Evolutionary conservation across 2,329 filamentous ascomycete genomes (phyloP), one percentile per base, ranked within the genome.

Genomic region (Hypoxylon sp.): DNA sequence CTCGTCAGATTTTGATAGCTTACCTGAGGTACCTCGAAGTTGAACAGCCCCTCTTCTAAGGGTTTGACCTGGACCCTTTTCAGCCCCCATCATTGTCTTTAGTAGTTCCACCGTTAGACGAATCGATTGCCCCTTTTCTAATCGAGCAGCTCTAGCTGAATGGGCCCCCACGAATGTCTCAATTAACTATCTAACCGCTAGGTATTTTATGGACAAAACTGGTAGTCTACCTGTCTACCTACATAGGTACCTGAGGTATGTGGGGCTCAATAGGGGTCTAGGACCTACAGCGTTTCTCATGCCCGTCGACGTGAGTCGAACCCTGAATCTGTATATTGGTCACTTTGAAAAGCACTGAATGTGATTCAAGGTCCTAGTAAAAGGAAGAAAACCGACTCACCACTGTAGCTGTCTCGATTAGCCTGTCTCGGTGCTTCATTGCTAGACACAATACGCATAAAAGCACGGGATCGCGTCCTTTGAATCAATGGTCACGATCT

Each of bases 181-280:
- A 55, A 50, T 26, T 22, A 20, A 32, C 7, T 40, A 20, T n/a
- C n/a, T n/a, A n/a, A n/a, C n/a, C n/a, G n/a, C n/a, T n/a, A n/a
- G n/a, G n/a, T n/a, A n/a, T n/a, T n/a, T n/a, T n/a, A n/a, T n/a
- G n/a, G n/a, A n/a, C n/a, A n/a, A n/a, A n/a, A n/a, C n/a, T n/a
- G n/a, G n/a, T n/a, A n/a, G n/a, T n/a, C n/a, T n/a, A n/a, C n/a
- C n/a, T n/a, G n/a, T n/a, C n/a, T n/a, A n/a, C n/a, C n/a, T n/a
- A n/a, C n/a, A n/a, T n/a, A n/a, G n/a, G n/a, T 33, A 33, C 11
- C 22, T 16, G 16, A 7, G 7, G 57, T 33, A 22, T 9, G 11
- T 50, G 54, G 54, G 55, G 44, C 18, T 30, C 11, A 42, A 42
- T 58, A 49, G 45, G 59, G 36, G 51, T 20, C 30, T 42, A 26